These are phyloP conservation scores for Starmerella floris DNA, from an alignment of 805 yeast species.

Conservation along the genomic window DNA sequence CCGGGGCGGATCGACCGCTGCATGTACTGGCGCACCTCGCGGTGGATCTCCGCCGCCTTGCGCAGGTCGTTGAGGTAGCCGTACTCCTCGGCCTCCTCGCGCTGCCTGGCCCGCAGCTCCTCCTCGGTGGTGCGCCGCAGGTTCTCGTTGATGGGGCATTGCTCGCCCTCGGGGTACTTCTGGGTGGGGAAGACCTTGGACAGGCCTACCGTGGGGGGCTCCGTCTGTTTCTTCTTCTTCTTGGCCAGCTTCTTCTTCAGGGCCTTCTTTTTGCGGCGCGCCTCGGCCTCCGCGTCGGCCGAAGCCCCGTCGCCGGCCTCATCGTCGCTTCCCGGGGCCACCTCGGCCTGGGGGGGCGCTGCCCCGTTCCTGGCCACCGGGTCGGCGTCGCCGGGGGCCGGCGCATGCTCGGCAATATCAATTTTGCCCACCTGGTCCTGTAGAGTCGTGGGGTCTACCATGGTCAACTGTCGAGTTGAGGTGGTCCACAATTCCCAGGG, in stretches of 20 bases:
- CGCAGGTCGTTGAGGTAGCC: slow-evolving; percentile 54
- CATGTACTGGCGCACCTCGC: slow-evolving; percentile 75
- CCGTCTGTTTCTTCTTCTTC: slow-evolving; percentile 39
- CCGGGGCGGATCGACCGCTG: slow-evolving; percentile 72
- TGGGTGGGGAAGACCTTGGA: slow-evolving; percentile 56
- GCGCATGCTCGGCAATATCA: too few species aligned
- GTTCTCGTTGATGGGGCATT: slow-evolving; percentile 11
- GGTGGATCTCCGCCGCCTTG: slow-evolving; percentile 91
- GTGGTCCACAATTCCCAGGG: too few species aligned
- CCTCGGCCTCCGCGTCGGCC: slow-evolving; percentile 21
- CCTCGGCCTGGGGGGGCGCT: too few species aligned
- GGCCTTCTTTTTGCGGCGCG: slow-evolving; percentile 27
- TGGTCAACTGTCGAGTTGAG: too few species aligned
- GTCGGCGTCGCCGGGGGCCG: too few species aligned
- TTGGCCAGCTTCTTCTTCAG: slow-evolving; percentile 49
- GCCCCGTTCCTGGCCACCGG: not conserved
- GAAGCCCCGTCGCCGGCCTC: slow-evolving; percentile 23
- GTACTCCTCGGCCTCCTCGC: slow-evolving; percentile 44
- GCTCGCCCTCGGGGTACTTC: slow-evolving; percentile 22
- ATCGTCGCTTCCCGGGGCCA: slow-evolving; percentile 25
- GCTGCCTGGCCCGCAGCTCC: slow-evolving; percentile 67
- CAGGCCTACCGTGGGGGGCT: slow-evolving; percentile 46
- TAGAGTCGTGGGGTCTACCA: too few species aligned
- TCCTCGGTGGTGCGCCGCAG: slow-evolving; percentile 65
- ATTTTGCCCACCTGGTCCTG: too few species aligned